Conservation (phyloP, 1,284 basidiomycete species). For the Puccinia coronata region DNA sequence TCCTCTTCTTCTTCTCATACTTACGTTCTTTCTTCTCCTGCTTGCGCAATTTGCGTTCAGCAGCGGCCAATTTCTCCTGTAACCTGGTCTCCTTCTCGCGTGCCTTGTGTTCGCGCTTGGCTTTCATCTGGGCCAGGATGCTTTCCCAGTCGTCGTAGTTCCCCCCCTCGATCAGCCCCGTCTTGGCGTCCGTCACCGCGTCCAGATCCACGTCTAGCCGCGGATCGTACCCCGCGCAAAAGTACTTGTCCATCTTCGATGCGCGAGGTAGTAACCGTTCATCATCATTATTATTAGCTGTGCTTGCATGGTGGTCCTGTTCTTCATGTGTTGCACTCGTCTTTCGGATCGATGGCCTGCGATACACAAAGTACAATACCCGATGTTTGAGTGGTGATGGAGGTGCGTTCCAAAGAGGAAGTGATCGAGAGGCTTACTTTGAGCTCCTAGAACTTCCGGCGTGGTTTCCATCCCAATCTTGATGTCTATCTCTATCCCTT, state of each 20-base stretch:
- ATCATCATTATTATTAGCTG: too few relatives aligned
- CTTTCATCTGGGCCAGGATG: conserved; percentile 34
- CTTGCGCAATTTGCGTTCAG: neutral
- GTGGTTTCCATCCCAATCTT: too few relatives aligned
- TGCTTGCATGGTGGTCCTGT: neutral
- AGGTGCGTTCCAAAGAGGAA: neutral
- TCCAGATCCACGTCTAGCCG: conserved; percentile 45
- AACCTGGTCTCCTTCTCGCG: conserved; percentile 20
- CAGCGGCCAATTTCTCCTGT: neutral
- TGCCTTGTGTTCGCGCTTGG: conserved; percentile 27
- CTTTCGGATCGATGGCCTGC: neutral
- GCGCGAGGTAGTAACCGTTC: too few relatives aligned
- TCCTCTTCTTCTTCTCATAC: neutral
- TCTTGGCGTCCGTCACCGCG: conserved; percentile 36
- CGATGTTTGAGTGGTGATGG: too few relatives aligned
- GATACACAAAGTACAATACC: neutral
- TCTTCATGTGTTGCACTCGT: neutral
- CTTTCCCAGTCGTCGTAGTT: conserved; percentile 51
- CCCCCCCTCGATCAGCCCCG: conserved; percentile 40
- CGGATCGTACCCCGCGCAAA: conserved; percentile 52
- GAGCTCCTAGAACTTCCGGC: neutral
- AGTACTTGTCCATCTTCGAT: conserved; percentile 57
- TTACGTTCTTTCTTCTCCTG: conserved; percentile 21
- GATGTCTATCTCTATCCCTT: neutral
- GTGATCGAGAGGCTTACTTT: neutral